These are phyloP conservation scores for Picochlorum sp. DNA, from an alignment of 139 green algal species.

Conservation along the genomic window DNA sequence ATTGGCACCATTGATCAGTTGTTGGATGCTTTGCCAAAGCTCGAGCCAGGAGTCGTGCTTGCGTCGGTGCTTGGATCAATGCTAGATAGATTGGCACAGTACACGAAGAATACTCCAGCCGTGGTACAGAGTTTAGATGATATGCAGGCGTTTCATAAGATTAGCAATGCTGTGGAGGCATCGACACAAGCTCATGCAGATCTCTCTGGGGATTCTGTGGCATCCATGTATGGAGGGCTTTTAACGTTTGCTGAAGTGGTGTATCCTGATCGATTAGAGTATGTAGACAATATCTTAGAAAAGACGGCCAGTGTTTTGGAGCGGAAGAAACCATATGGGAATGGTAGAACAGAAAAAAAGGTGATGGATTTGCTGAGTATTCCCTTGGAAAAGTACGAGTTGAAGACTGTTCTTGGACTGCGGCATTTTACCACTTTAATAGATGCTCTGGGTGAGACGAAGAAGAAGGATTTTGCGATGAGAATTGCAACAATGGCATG, in stretches of 20 bases:
- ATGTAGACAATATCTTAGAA: constrained; percentile 56
- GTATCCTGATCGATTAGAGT: constrained; percentile 61
- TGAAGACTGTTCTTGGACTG: constrained; percentile 69
- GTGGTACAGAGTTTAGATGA: constrained; percentile 41
- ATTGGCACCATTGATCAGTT: constrained; percentile 78
- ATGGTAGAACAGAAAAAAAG: constrained; percentile 60
- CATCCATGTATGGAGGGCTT: constrained; percentile 78
- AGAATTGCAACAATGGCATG: constrained; percentile 59
- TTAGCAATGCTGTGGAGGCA: constrained; percentile 40
- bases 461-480: constrained; percentile 60
- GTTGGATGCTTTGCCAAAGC: constrained; percentile 69
- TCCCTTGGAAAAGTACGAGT: constrained; percentile 73
- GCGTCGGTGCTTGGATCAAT: constrained; percentile 56
- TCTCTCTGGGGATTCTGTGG: constrained; percentile 53
- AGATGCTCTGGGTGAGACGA: constrained; percentile 45
- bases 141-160: constrained; percentile 65
- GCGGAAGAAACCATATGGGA: constrained; percentile 25
- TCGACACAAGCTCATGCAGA: constrained; percentile 51
- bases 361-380: constrained; percentile 71
- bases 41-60: constrained; percentile 77
- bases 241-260: constrained; percentile 67
- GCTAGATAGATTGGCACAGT: constrained; percentile 71
- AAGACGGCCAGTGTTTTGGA: constrained; percentile 12
- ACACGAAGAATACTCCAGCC: constrained; percentile 15
- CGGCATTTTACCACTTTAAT: not conserved